Conservation (phyloP, 179 eudicot species). For the Heliamphora pulchella region DNA sequence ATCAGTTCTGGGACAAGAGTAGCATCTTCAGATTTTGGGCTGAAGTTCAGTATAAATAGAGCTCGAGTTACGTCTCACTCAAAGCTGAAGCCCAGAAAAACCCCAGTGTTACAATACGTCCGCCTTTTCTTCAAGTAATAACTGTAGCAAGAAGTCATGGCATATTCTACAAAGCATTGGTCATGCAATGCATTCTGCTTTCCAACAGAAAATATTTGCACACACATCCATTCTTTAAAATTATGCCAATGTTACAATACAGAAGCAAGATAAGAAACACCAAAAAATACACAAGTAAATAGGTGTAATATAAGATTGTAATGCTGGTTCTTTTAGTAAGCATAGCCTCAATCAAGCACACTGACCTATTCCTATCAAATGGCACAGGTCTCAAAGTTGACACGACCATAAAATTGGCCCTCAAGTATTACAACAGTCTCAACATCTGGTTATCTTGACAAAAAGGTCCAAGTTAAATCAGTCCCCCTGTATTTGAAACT, state of each 20-base stretch:
- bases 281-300: not conserved
- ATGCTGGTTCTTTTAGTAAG: not conserved
- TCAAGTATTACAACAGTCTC: not conserved
- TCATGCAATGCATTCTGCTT: not conserved
- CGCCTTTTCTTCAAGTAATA: not conserved
- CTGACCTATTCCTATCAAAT: not conserved
- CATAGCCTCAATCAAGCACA: not conserved
- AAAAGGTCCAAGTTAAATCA: not conserved
- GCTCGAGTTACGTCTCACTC: not conserved
- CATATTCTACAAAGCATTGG: not conserved
- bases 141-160: slow-evolving; percentile 1
- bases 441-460: not conserved
- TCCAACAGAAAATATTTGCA: not conserved
- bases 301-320: not conserved
- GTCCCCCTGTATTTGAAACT: not conserved
- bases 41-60: not conserved
- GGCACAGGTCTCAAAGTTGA: not conserved
- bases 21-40: not conserved
- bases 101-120: not conserved
- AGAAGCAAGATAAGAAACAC: not conserved
- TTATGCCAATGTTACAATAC: not conserved
- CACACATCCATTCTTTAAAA: not conserved
- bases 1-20: slow-evolving; percentile 2
- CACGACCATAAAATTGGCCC: not conserved
- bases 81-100: not conserved